Evolutionary conservation across 106 monocot genomes (phyloP), one percentile per base, ranked within the genome.

Genomic region (Dioscorea alata): DNA sequence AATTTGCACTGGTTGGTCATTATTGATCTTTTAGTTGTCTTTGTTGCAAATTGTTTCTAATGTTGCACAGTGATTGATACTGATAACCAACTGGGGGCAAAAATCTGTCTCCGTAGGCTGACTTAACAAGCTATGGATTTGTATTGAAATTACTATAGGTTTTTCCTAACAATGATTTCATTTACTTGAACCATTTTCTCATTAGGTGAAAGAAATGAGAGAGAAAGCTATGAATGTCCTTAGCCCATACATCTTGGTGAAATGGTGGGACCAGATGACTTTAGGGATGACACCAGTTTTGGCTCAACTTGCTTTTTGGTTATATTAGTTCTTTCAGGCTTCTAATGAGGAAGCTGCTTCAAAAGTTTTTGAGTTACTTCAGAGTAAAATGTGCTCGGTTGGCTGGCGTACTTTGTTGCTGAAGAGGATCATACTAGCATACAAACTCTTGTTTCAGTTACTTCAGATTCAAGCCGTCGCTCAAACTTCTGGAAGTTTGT

Each of bases 131-230:
- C 42, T 28, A 28, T 1, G 28, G 1, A 28, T 28, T 28, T 3
- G 3, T 28, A 3, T 28, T 28, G 28, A 28, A 28, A 28, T 28
- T 28, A 3, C 28, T 28, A 28, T 28, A 28, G 28, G 28, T 28
- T 10, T 42, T 28, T 28, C 42, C 10, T 6, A 42, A 5, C 42
- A 8, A 42, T 42, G 42, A 42, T 42, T 9, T 35, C 13, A 28
- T 28, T 28, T 28, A 53, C 8, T 61, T 57, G 3, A 48, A 60
- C 20, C 20, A 66, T 67, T 67, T 2, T 42, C 13, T 74, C 52
- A 52, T 57, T 57, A 96, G 96, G 92, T 96, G 69, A 96, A 96
- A 80, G 89, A 86, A 84, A 80, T 92, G 82, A 96, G 92, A 70
- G 96, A 96, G 51, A 96, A 89, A 54, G 82, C 92, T 63, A 96